Base-by-base conservation (phyloP, 371 early-diverging fungal genomes). In the Mortierella sp. region DNA sequence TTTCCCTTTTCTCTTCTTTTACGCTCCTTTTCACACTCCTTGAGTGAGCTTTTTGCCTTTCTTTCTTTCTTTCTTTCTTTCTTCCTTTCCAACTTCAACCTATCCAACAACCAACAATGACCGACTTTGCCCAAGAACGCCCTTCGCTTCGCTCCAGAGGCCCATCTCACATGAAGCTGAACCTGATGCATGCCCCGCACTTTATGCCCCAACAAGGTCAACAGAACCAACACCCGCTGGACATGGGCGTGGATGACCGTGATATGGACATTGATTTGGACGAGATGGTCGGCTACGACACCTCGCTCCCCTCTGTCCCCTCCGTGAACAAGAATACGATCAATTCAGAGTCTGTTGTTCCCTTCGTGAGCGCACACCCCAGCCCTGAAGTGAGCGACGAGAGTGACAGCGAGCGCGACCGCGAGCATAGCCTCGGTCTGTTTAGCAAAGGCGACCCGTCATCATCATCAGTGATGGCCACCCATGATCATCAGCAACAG, bases 371-470 rank as follows among this genome's bases (percentile, higher is more conserved):
- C 50, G 80, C 82, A 24, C 82, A 85, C 21, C 82, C 86, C 16
- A 82, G 82, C 26, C 86, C 86, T 10, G 82, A 84, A 48, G 63
- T 81, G 13, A 84, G 84, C 47, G 84, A 84, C 55, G 84, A 84
- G 21, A 80, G 81, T 44, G 84, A 84, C 57, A 45, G 70, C 72
- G 84, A 84, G n/a, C 81, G 55, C 28, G 74, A 68, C 24, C 63
- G 45, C 52, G 70, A 63, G 13, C 75, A 63, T 19, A 48, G n/a
- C n/a, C n/a, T 44, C 24, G 70, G 54, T 34, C 72, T 73, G 5
- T 80, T 63, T 19, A 24, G 52, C 50, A 74, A 76, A 60, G 74
- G 45, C 73, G 86, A 77, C 11, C 60, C 63, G 13, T 58, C 82
- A 26, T 54, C 24, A 54, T 54, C 54, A 54, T 38, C 42, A 38